Base-by-base conservation (phyloP, 805 yeast species). In the Saccharomycopsis selenospora region DNA sequence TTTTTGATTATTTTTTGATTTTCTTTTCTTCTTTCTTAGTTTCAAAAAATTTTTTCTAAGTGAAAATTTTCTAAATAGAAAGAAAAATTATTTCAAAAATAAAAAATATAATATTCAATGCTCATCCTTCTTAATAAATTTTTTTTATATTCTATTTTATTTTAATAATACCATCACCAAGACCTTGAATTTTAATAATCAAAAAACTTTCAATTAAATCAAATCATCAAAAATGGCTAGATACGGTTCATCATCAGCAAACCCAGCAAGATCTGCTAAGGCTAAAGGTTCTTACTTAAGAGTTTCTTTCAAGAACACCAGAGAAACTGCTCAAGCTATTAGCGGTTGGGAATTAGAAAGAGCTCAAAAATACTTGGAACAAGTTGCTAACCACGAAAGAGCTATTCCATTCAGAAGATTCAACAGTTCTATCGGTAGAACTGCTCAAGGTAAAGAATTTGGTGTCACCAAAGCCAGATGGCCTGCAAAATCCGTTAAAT, bases 381-480 rank as follows among this genome's bases (percentile, higher is more conserved):
- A 88, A 75, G 99, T 93, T 62, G 75, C 85, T 71, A 95, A 90
- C 74, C 96, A 93, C 81, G 80, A 93, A 79, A 91, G 98, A 83
- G 99, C 98, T 68, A 87, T 93, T 66, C 99, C 99, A 71, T 88
- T 93, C 93, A 86, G 99, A 82, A 82, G 96, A 81, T 91, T 79
- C 79, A 85, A 85, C 80, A 80, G 85, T 62, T 86, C 96, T 65
- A 90, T 87, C 67, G 99, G 99, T 75, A 86, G 99, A 80, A 89
- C 99, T 66, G 96, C 95, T 65, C 99, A 93, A 79, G 99, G 96
- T 79, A 91, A 93, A 79, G 99, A 93, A 80, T 93, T 91, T 69
- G 98, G 98, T 77, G 96, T 90, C 71, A 88, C 96, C 82, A 90
- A 85, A 79, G 99, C 99, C 66, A 90, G 99, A 88, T 93, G 99